A percentile compares a stretch with the other conserved stretches of the same genome.
Evolutionary conservation across 495 filamentous ascomycete species (phyloP).

Genomic region (Talaromyces proteolyticus): DNA sequence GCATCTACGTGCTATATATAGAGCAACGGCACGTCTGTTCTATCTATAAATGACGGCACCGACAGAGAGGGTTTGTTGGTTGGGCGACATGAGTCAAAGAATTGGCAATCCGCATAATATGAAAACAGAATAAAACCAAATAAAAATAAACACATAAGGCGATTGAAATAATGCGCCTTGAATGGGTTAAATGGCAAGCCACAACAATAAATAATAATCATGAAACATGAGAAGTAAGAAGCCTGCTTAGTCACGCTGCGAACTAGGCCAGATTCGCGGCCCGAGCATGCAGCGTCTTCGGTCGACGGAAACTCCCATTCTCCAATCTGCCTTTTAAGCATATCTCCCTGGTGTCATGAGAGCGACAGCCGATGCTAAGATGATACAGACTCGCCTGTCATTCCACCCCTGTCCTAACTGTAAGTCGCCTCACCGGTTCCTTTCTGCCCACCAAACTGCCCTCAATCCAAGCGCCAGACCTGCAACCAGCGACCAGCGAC

Average conservation of each 20-base stretch:
- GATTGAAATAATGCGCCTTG: no score
- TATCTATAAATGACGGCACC: no score
- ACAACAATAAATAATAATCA: not conserved
- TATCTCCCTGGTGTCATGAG: not conserved
- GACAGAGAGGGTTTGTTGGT: no score
- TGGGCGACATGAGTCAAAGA: no score
- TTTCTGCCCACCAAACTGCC: constrained; percentile 4
- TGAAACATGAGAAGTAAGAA: no score
- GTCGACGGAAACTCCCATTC: not conserved
- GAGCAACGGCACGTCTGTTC: no score
- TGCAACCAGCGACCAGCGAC: constrained; percentile 5
- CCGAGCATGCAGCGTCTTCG: not conserved
- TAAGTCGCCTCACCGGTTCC: constrained; percentile 21
- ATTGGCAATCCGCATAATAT: no score
- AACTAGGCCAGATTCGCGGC: not conserved
- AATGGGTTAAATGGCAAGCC: no score
- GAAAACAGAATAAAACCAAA: no score
- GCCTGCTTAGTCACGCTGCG: not conserved
- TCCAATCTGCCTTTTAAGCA: not conserved
- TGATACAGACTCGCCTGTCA: constrained; percentile 32
- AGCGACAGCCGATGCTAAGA: constrained; percentile 19
- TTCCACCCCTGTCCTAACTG: constrained; percentile 23
- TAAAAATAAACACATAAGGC: no score
- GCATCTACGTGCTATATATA: no score
- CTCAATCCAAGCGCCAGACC: constrained; percentile 10